Base-by-base conservation (phyloP, 257 asterid genomes). In the Solanum pennellii region DNA sequence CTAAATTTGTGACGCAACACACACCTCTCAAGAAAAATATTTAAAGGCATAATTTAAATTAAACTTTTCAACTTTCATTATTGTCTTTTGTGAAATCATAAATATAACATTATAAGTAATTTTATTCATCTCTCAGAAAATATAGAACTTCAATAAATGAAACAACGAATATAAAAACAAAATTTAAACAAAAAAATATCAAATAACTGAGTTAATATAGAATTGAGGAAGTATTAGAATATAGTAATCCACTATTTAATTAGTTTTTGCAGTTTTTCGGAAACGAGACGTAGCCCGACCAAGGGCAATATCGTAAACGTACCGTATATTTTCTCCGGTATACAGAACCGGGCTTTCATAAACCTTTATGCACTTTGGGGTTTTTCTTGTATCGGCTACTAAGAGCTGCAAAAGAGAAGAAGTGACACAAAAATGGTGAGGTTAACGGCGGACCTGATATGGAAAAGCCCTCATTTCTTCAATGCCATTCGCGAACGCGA, bases 401-500 rank as follows among this genome's bases (percentile, higher is more conserved):
- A 65, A 65, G 72, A 65, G 72, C 88, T 37, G 82, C 82, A 49
- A 79, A 29, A 71, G 74, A 15, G 52, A 33, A n/a, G 86, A n/a
- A 15, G 80, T 71, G 41, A 5, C 10, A 39, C 79, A 45, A 87
- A 25, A 56, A 94, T 97, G 99, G 99, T 97, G 94, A 91, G 99
- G 82, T 66, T 95, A 87, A 97, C 98, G 87, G 98, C 98, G 62
- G 98, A 95, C 89, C 87, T 97, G 87, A 93, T 97, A 33, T 91
- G 98, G 98, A 95, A 97, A 90, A 97, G 99, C 91, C 98, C 98
- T 79, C 99, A 95, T 86, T 96, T 97, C 65, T 97, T 95, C 94
- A 96, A 96, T 86, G 98, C 99, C 90, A 89, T 96, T 90, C 94
- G 97, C 86, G 98, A 96, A 90, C 98, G 98, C 37, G 98, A 96